These are phyloP conservation scores for Aegilops bicornis DNA, from an alignment of 176 grass and related monocot genomes.

Conservation along the genomic window DNA sequence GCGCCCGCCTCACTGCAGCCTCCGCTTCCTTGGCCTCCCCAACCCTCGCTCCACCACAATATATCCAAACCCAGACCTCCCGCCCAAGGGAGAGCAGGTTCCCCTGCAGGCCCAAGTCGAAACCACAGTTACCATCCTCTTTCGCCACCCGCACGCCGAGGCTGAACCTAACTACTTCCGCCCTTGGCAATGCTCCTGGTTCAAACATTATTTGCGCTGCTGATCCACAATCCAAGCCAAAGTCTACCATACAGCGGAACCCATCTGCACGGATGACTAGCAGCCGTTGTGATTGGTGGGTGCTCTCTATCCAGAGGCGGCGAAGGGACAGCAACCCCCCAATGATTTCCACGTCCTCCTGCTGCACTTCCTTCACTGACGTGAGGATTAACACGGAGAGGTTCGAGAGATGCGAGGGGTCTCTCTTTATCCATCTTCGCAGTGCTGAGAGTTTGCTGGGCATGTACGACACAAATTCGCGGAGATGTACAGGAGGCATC, in stretches of 20 bases:
- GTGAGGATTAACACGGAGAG: accelerated
- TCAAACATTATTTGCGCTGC: too few relatives aligned
- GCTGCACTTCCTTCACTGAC: neutral
- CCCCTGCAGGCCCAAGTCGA: too few relatives aligned
- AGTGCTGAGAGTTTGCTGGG: neutral
- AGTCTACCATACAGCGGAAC: neutral
- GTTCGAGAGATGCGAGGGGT: neutral
- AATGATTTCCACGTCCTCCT: neutral
- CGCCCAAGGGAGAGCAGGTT: neutral
- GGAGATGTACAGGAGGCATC: neutral
- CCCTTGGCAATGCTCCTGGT: too few relatives aligned
- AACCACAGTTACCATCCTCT: too few relatives aligned
- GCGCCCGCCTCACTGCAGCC: too few relatives aligned
- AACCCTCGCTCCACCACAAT: too few relatives aligned
- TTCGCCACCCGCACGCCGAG: too few relatives aligned
- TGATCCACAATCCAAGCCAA: accelerated
- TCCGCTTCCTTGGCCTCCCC: too few relatives aligned
- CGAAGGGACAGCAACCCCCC: neutral
- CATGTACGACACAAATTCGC: accelerated
- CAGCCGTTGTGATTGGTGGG: neutral
- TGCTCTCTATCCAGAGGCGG: accelerated
- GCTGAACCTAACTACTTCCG: accelerated
- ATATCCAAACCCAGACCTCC: accelerated
- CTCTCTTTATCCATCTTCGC: neutral
- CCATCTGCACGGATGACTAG: neutral